Evolutionary conservation across 2,329 filamentous ascomycete genomes (phyloP).

Genomic region (Clonostachys chloroleuca): DNA sequence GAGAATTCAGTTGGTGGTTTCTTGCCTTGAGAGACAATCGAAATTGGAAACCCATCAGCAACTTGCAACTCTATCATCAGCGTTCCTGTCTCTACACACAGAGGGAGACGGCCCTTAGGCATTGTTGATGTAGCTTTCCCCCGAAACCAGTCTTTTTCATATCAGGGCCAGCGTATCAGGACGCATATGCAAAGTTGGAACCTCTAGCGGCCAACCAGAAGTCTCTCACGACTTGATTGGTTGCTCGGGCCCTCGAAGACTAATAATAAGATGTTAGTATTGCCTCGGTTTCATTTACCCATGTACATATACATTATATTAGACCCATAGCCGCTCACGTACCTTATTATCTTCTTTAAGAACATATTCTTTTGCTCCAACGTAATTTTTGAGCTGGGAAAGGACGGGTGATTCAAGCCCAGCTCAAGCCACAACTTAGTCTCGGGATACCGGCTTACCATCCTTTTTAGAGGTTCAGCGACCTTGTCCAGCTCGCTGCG

Average conservation of each 20-base stretch:
- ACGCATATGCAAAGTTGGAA: constrained; percentile 56
- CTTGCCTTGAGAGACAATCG: no score
- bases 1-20: no score
- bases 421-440: constrained; percentile 60
- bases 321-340: constrained; percentile 16
- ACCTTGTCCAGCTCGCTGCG: constrained; percentile 70
- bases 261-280: constrained; percentile 17
- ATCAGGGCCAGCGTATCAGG: constrained; percentile 22
- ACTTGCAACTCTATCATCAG: neutral
- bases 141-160: neutral
- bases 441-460: constrained; percentile 51
- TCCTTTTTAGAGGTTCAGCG: constrained; percentile 65
- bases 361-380: constrained; percentile 58
- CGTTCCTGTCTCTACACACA: neutral
- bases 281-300: neutral
- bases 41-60: neutral
- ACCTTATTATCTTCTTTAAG: constrained; percentile 62
- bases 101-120: neutral
- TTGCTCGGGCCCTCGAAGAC: constrained; percentile 57
- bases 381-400: constrained; percentile 56
- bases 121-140: no score
- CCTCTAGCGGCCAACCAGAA: constrained; percentile 69
- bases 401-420: constrained; percentile 49
- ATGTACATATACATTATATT: neutral
- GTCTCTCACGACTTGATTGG: constrained; percentile 63